Evolutionary conservation across 2,329 filamentous ascomycete species (phyloP).

Genomic region (Cercospora sojina): DNA sequence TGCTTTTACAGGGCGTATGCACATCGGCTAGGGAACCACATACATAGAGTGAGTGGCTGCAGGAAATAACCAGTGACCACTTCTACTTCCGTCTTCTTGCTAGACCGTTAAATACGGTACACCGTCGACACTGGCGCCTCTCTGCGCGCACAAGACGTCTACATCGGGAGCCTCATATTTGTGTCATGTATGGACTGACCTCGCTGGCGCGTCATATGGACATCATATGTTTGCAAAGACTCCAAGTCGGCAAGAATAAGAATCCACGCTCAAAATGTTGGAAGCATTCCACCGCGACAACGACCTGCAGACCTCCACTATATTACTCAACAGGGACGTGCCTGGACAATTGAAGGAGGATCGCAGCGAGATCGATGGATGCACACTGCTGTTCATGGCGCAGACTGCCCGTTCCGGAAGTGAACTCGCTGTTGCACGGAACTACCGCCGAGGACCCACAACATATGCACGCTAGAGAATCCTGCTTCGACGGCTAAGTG

Average conservation of each 20-base stretch:
- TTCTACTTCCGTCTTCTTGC: not conserved
- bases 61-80: not conserved
- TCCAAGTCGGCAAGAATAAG: not conserved
- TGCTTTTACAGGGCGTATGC: not conserved
- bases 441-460: slow-evolving; percentile 1
- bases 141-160: not conserved
- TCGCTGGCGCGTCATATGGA: not conserved
- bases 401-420: not conserved
- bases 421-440: not conserved
- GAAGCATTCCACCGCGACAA: not conserved
- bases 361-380: not conserved
- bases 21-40: not conserved
- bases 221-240: not conserved
- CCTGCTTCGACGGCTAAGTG: slow-evolving; percentile 2
- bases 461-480: slow-evolving; percentile 5
- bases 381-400: not conserved
- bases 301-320: not conserved
- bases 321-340: not conserved
- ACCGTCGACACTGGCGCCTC: not conserved
- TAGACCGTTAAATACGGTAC: not conserved
- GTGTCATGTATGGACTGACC: too few species aligned
- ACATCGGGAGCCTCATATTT: not conserved
- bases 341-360: not conserved
- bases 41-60: not conserved
- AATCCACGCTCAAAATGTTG: not conserved